Conservation (phyloP, 306 rosid genomes). For the Erythrophleum fordii region DNA sequence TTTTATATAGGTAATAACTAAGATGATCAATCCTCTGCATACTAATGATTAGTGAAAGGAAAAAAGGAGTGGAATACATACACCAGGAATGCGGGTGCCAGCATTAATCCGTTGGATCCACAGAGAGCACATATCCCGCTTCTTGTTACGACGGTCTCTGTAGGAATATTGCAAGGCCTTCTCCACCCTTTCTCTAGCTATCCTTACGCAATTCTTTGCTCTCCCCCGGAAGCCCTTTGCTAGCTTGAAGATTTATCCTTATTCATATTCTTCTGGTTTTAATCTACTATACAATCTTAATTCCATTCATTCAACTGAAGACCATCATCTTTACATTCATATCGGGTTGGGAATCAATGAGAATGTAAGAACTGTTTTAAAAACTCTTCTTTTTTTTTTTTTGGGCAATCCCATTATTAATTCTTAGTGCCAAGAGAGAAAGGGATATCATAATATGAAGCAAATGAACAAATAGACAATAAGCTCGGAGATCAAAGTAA, state of each 20-base stretch:
- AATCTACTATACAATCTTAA: conserved; percentile 27
- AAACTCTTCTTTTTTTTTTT: no score
- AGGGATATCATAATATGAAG: background rate
- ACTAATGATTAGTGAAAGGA: background rate
- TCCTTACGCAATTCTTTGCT: conserved; percentile 96
- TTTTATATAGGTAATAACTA: background rate
- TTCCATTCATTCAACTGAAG: background rate
- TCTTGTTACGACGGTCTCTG: conserved; percentile 95
- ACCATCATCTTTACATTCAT: background rate
- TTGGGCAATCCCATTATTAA: background rate
- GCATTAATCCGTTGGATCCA: conserved; percentile 97
- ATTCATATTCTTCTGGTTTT: conserved; percentile 55
- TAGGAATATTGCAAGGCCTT: conserved; percentile 98
- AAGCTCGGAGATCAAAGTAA: background rate
- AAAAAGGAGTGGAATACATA: conserved; percentile 44
- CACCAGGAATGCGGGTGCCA: conserved; percentile 91
- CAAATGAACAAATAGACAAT: background rate
- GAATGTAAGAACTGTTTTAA: background rate
- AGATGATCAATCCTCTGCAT: background rate
- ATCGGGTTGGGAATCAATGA: background rate
- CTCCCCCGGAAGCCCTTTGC: conserved; percentile 98
- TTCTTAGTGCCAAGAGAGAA: background rate
- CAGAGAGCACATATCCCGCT: conserved; percentile 94
- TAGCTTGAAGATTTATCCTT: conserved; percentile 82
- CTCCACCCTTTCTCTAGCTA: conserved; percentile 96